These are phyloP conservation scores for Fusarium musae DNA, from an alignment of 2,329 filamentous ascomycete genomes.

Conservation along the genomic window DNA sequence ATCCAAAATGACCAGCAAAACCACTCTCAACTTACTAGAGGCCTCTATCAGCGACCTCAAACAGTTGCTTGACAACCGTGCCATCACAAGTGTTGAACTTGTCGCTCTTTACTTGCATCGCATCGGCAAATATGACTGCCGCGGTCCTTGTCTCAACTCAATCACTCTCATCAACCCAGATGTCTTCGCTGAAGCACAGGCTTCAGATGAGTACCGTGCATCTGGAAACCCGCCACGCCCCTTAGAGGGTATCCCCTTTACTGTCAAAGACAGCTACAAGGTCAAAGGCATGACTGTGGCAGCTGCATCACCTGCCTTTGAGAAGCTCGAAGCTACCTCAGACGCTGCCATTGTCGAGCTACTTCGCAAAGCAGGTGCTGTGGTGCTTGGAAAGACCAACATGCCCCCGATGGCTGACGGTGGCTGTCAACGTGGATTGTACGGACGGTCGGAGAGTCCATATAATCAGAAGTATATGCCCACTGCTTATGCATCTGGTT, in stretches of 20 bases:
- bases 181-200: slow-evolving; percentile 44
- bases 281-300: slow-evolving; percentile 64
- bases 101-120: slow-evolving; percentile 43
- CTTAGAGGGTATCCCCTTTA: slow-evolving; percentile 67
- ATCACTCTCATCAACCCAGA: slow-evolving; percentile 42
- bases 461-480: slow-evolving; percentile 65
- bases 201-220: slow-evolving; percentile 44
- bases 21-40: accelerated
- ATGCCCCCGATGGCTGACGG: slow-evolving; percentile 70
- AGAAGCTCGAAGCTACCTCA: slow-evolving; percentile 58
- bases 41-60: not conserved
- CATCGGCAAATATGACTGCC: slow-evolving; percentile 42
- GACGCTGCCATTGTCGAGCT: slow-evolving; percentile 62
- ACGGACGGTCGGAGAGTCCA: slow-evolving; percentile 66
- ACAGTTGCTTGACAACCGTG: not conserved
- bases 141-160: slow-evolving; percentile 42
- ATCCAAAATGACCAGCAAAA: not conserved
- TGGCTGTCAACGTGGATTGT: slow-evolving; percentile 67
- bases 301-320: slow-evolving; percentile 65
- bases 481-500: slow-evolving; percentile 66
- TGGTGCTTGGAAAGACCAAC: slow-evolving; percentile 60
- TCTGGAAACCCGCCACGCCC: slow-evolving; percentile 24
- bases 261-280: slow-evolving; percentile 68
- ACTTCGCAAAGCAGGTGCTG: slow-evolving; percentile 52
- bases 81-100: slow-evolving; percentile 43